Evolutionary conservation across 345 rosid genomes (phyloP).

Genomic region (Eutrema heterophyllum): DNA sequence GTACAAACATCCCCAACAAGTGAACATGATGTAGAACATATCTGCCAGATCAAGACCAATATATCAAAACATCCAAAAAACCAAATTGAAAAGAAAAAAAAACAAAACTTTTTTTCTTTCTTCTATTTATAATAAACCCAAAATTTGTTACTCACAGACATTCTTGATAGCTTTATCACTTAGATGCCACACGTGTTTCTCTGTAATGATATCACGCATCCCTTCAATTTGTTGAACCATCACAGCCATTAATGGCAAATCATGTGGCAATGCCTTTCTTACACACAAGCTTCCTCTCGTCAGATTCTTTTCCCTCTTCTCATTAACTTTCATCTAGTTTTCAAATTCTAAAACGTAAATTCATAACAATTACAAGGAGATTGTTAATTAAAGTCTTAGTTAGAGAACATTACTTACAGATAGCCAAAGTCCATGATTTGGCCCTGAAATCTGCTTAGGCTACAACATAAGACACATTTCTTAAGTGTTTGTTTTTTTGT

Average conservation of each 20-base stretch:
- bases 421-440: slow-evolving; percentile 29
- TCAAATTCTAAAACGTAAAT: not conserved
- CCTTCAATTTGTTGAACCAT: slow-evolving; percentile 72
- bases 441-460: slow-evolving; percentile 42
- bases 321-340: slow-evolving; percentile 1
- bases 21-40: slow-evolving; percentile 82
- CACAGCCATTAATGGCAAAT: slow-evolving; percentile 81
- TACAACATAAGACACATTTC: slow-evolving; percentile 19
- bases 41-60: slow-evolving; percentile 37
- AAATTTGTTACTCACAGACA: slow-evolving; percentile 49
- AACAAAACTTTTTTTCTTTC: not conserved
- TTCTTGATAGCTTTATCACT: slow-evolving; percentile 78
- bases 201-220: slow-evolving; percentile 56
- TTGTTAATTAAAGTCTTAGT: not conserved
- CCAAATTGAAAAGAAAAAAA: not conserved
- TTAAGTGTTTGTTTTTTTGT: not conserved
- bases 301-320: slow-evolving; percentile 27
- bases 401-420: slow-evolving; percentile 25
- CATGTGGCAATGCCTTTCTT: slow-evolving; percentile 56
- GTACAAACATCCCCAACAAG: slow-evolving; percentile 87
- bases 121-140: not conserved
- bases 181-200: slow-evolving; percentile 76
- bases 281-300: slow-evolving; percentile 30
- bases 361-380: not conserved
- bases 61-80: not conserved